phyloP scores from a whole-genome alignment of 495 filamentous ascomycete species.

The Chaetomidium leptoderma region DNA sequence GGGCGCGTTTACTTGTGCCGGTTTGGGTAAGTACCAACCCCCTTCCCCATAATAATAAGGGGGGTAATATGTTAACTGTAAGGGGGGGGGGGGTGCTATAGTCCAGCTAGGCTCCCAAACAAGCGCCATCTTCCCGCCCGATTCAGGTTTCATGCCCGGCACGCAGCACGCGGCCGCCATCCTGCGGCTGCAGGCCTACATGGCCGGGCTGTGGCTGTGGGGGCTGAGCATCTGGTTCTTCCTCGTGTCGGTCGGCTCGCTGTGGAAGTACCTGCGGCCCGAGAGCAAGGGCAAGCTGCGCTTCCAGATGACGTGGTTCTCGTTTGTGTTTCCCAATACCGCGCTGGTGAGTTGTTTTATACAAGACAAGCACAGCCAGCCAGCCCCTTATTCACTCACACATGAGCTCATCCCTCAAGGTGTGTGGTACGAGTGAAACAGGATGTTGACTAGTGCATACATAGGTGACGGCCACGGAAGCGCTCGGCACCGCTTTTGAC shows the following conservation, averaged over 20 bases:
- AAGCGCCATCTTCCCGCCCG: conserved; percentile 36
- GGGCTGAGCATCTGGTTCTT: conserved; percentile 85
- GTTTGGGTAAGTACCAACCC: conserved; percentile 38
- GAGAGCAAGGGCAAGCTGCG: conserved; percentile 50
- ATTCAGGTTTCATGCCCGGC: conserved; percentile 38
- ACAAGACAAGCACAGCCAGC: too few species aligned
- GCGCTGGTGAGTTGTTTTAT: conserved; percentile 47
- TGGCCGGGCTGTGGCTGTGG: conserved; percentile 74
- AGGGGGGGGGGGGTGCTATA: not conserved
- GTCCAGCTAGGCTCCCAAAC: conserved; percentile 43
- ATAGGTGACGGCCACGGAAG: conserved; percentile 63
- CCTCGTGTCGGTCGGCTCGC: conserved; percentile 68
- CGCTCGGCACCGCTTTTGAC: conserved; percentile 61
- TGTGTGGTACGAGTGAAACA: not conserved
- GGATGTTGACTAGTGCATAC: not conserved
- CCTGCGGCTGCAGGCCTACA: conserved; percentile 39
- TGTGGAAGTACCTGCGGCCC: conserved; percentile 63
- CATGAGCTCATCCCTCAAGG: not conserved
- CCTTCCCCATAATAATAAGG: not conserved
- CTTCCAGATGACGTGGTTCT: conserved; percentile 87
- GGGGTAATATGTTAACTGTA: not conserved
- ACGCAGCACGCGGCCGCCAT: conserved; percentile 36
- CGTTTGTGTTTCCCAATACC: conserved; percentile 84
- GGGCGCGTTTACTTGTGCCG: conserved; percentile 71
- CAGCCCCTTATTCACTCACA: too few species aligned